Evolutionary conservation across 2,329 filamentous ascomycete species (phyloP), one percentile per base, ranked within the genome.

Genomic region (Xylariaceae sp.): DNA sequence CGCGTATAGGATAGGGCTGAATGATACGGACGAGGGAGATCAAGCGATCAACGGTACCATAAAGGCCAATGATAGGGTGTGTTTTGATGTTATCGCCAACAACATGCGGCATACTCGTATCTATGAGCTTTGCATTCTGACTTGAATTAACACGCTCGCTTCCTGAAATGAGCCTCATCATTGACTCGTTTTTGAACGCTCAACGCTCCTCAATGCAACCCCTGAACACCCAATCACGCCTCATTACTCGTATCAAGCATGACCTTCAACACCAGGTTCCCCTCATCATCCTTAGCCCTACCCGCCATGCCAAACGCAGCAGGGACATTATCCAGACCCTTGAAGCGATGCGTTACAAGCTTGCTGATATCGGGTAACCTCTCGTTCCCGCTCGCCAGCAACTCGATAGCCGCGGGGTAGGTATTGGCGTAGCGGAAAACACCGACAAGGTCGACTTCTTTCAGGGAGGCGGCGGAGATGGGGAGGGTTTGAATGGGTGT

Each of bases 391-490:
- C 81, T 70, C 69, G 82, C 69, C 23, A 84, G 71, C 54, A 84
- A 73, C 59, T 78, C 71, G 59, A 84, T 81, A 57, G 78, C 81
- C 37, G 73, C 71, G 7, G 82, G 80, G 70, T 92, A 93, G 0
- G 88, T 88, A 74, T 91, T 89, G 17, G 87, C 87, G 66, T 92
- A 92, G 52, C 88, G 81, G 75, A 92, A 91, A 35, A 90, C 85
- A 39, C 88, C 88, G n/a, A 90, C 75, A 37, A 92, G 87, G 70
- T 92, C 88, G 49, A 92, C 85, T 74, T 92, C 89, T 44, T 88
- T 82, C 34, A 90, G 77, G 45, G 88, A 87, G 2, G 88, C 88
- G 4, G 87, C 86, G 6, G 85, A 88, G 51, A 92, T 77, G 1
- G 88, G 88, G 1, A 92, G 78, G 0, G 87, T 90, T 72, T 91